Conservation (phyloP, 225 moss, liverwort and hornwort genomes). For the Pseudoscleropodium purum region DNA sequence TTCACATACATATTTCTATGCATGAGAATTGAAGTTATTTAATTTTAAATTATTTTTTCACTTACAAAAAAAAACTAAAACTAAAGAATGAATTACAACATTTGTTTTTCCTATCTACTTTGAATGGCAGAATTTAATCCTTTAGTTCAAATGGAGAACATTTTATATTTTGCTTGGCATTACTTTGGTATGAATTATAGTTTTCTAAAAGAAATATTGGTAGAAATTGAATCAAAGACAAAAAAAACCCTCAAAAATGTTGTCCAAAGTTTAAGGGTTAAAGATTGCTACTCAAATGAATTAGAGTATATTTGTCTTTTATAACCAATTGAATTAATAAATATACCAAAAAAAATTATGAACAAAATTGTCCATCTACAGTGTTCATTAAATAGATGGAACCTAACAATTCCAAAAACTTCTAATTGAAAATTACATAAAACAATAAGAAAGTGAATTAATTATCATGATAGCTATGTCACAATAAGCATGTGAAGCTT, state of each 20-base stretch:
- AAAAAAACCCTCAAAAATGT: not conserved
- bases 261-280: no score
- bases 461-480: not conserved
- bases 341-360: accelerated
- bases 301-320: not conserved
- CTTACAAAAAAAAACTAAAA: not conserved
- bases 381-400: not conserved
- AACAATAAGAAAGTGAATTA: not conserved
- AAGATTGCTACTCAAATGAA: not conserved
- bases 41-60: not conserved
- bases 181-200: not conserved
- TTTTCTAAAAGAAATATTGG: not conserved
- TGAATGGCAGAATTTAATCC: not conserved
- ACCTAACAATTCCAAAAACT: not conserved
- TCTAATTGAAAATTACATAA: not conserved
- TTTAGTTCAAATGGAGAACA: not conserved
- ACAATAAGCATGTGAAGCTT: not conserved
- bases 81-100: not conserved
- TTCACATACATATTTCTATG: not conserved
- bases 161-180: not conserved
- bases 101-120: not conserved
- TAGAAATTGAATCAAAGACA: not conserved
- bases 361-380: not conserved
- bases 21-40: not conserved
- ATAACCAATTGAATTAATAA: not conserved